Evolutionary conservation across 768 basidiomycete species (phyloP), one percentile per base, ranked within the genome.

Genomic region (Phaeotremella fagi): DNA sequence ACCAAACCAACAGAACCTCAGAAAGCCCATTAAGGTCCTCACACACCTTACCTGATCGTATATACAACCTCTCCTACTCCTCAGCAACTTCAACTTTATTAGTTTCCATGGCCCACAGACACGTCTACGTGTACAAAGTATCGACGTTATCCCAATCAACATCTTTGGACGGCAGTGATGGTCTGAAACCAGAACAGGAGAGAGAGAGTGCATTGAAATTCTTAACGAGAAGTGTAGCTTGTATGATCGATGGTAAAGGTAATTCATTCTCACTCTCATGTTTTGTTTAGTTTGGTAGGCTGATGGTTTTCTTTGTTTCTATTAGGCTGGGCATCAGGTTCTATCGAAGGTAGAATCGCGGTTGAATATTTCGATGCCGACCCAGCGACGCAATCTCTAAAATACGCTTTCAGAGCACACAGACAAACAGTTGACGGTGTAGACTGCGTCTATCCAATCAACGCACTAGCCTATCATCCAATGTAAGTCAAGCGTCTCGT

Each of bases 391-490:
- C 94, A 98, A 73, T 84, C 86, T n/a, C 80, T 82, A 61, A 85
- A 91, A 77, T 95, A 92, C 73, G 95, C 95, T 2, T 99, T 97
- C 82, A 91, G 95, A 72, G 95, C 92, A 59, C 94, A 99, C 68
- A 81, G 94, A 3, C 86, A 90, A 70, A 84, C 87, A 3, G 84
- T 90, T 55, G 85, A 88, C 31, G 90, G 88, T 31, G 86, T 87
- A 14, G 95, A 99, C 73, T 88, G 91, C 61, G 92, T 97, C 20
- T 98, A 89, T 83, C 91, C 94, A 0, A 92, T 98, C 56, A 95
- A 97, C 65, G 82, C 90, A 0, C 81, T 99, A 25, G 89, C 91
- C 0, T 98, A 97, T 78, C 91, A 97, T 66, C 91, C 94, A 0
- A 77, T 80, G 81, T 91, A 69, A 45, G 83, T 76, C 22, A n/a